These are phyloP conservation scores for Marchantia paleacea DNA, from an alignment of 225 moss, liverwort and hornwort genomes.

Conservation along the genomic window DNA sequence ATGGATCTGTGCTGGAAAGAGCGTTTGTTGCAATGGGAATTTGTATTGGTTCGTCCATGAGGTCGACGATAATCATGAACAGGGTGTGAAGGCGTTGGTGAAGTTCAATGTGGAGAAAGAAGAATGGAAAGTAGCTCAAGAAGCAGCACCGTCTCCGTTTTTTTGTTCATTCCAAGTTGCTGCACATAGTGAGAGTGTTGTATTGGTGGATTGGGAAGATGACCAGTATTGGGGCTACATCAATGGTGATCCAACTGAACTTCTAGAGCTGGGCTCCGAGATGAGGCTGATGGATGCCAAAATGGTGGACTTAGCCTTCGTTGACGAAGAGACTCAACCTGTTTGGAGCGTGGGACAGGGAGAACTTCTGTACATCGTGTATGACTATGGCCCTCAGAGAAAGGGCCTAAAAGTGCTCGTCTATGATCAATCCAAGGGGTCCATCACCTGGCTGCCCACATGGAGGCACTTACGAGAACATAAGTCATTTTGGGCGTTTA, in stretches of 20 bases:
- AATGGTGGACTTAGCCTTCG: slow-evolving; percentile 6
- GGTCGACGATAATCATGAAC: not conserved
- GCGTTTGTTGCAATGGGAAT: slow-evolving; percentile 15
- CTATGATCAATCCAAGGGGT: slow-evolving; percentile 15
- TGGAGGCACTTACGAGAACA: slow-evolving; percentile 23
- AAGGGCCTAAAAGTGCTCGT: slow-evolving; percentile 19
- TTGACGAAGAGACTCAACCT: slow-evolving; percentile 11
- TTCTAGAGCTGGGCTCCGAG: slow-evolving; percentile 21
- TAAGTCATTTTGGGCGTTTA: slow-evolving; percentile 26
- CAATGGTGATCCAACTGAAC: not conserved
- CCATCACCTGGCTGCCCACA: slow-evolving; percentile 8
- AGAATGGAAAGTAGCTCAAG: slow-evolving; percentile 20
- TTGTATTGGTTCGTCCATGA: slow-evolving; percentile 20
- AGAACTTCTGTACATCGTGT: slow-evolving; percentile 14
- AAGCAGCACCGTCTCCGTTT: slow-evolving; percentile 1
- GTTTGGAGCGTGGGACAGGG: slow-evolving; percentile 21
- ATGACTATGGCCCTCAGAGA: slow-evolving; percentile 10
- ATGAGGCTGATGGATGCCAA: slow-evolving; percentile 17
- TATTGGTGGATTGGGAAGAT: slow-evolving; percentile 18
- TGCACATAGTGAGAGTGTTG: not conserved
- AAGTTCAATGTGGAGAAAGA: slow-evolving; percentile 18
- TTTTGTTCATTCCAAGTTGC: slow-evolving; percentile 11
- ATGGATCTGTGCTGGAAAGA: slow-evolving; percentile 18
- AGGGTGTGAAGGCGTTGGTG: slow-evolving; percentile 17
- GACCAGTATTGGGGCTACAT: slow-evolving; percentile 8